Base-by-base conservation (phyloP, 2,329 filamentous ascomycete genomes). In the Trichoderma breve region DNA sequence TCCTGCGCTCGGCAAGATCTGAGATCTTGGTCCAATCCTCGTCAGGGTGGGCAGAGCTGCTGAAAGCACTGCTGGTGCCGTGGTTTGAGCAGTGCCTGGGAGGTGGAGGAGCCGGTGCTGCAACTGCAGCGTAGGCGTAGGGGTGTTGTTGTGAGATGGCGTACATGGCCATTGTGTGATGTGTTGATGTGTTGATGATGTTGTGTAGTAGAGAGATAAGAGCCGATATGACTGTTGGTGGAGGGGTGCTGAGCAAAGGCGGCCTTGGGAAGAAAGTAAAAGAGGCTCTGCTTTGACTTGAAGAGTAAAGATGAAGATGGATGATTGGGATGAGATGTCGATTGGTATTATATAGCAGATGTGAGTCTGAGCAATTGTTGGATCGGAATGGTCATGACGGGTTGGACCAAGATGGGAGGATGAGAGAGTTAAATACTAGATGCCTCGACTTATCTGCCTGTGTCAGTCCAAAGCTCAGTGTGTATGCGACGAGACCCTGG, bases 11-110 rank as follows among this genome's bases (percentile, higher is more conserved):
- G 66, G 95, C 95, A 73, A 98, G 91, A 82, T 98, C 95, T 72
- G 95, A 97, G 81, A 98, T 97, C 89, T 98, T 97, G 80, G 95
- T 98, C 95, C 95, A 98, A 85, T 98, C 95, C 84, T 98, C 95
- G 80, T 98, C 95, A 70, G 95, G 93, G 82, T 97, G 97, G 77
- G 95, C 95, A 75, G 94, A 97, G 78, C 92, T 92, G 84, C 93
- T 97, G 86, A 97, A 97, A 77, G 95, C 95, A 84, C 94, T 97
- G 85, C 94, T 97, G 74, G 93, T 97, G 80, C 91, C 91, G 80
- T 94, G 91, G 75, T 85, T 87, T 53, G 89, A 86, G 77, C 92
- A 91, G 79, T 93, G 91, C 81, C 92, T 89, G 66, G 90, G 86
- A 70, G 85, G 77, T n/a, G 75, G 70, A 26, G 70, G 70, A 43